These are phyloP conservation scores for Trichosporon asahii DNA, from an alignment of 1,284 basidiomycete species.

Conservation along the genomic window DNA sequence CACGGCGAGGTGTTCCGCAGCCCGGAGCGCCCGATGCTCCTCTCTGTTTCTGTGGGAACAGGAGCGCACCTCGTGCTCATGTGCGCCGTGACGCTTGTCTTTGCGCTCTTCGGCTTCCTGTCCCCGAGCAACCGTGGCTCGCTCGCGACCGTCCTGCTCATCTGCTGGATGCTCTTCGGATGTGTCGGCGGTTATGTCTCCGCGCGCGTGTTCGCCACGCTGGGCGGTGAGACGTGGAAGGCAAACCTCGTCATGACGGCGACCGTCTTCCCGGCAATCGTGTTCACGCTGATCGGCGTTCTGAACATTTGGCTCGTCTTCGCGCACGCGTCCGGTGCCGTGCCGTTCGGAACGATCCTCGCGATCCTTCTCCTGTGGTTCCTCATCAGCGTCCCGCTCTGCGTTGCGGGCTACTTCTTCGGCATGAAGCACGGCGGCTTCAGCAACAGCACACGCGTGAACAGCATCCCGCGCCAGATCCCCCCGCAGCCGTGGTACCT, in stretches of 20 bases:
- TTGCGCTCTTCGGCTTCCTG: conserved; percentile 94
- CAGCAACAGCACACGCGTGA: conserved; percentile 77
- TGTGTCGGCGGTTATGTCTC: conserved; percentile 88
- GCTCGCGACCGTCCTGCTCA: conserved; percentile 91
- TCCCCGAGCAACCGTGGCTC: conserved; percentile 94
- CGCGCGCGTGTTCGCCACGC: conserved; percentile 73
- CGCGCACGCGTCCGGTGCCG: conserved; percentile 86
- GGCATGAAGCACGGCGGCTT: conserved; percentile 78
- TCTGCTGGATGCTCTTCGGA: conserved; percentile 93
- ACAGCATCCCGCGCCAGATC: conserved; percentile 88
- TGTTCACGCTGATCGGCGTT: conserved; percentile 77
- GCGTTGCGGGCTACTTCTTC: conserved; percentile 59
- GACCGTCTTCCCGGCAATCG: conserved; percentile 75
- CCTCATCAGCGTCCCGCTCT: conserved; percentile 80
- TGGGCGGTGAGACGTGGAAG: conserved; percentile 75
- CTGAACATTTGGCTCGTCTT: conserved; percentile 82
- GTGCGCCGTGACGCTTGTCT: conserved; percentile 85
- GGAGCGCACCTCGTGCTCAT: conserved; percentile 86
- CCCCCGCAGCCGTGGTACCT: conserved; percentile 81
- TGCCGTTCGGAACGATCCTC: conserved; percentile 91
- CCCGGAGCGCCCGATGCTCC: conserved; percentile 70
- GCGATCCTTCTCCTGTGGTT: conserved; percentile 92
- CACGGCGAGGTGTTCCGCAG: conserved; percentile 94
- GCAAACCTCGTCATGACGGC: conserved; percentile 86
- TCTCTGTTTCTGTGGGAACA: conserved; percentile 84